Evolutionary conservation across 2,329 filamentous ascomycete genomes (phyloP).

Genomic region (Leptographium flavum): DNA sequence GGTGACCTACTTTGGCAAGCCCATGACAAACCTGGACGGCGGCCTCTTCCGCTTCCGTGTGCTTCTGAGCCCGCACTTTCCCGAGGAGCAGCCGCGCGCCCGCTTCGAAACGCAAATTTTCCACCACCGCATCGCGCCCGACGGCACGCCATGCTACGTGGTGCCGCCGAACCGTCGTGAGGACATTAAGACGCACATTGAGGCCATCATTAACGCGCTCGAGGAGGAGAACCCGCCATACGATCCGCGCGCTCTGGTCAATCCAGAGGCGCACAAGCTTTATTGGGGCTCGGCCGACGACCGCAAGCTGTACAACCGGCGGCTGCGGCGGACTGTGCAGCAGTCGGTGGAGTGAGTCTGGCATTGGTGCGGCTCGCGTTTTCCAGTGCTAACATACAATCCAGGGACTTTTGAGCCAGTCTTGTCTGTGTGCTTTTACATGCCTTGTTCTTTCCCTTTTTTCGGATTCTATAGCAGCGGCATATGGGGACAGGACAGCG

Average conservation of each 20-base stretch:
- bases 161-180: constrained; percentile 46
- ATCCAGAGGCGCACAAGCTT: constrained; percentile 71
- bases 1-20: constrained; percentile 77
- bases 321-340: constrained; percentile 64
- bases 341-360: constrained; percentile 44
- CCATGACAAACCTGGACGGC: constrained; percentile 87
- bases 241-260: constrained; percentile 76
- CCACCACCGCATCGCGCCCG: constrained; percentile 71
- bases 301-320: constrained; percentile 72
- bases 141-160: constrained; percentile 74
- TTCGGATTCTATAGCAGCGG: not conserved
- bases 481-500: not conserved
- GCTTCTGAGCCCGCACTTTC: constrained; percentile 70
- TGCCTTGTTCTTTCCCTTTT: not conserved
- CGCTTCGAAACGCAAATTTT: constrained; percentile 70
- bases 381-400: constrained; percentile 6
- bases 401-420: constrained; percentile 5
- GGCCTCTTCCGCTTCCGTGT: constrained; percentile 75
- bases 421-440: not conserved
- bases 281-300: constrained; percentile 74
- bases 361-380: not conserved
- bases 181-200: constrained; percentile 70
- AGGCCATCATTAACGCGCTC: constrained; percentile 66
- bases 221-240: constrained; percentile 82
- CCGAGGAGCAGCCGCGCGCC: constrained; percentile 75